A percentile compares a stretch with the other conserved stretches of the same genome.
Evolutionary conservation across 495 filamentous ascomycete species (phyloP).

Genomic region (Pseudevernia furfuracea): DNA sequence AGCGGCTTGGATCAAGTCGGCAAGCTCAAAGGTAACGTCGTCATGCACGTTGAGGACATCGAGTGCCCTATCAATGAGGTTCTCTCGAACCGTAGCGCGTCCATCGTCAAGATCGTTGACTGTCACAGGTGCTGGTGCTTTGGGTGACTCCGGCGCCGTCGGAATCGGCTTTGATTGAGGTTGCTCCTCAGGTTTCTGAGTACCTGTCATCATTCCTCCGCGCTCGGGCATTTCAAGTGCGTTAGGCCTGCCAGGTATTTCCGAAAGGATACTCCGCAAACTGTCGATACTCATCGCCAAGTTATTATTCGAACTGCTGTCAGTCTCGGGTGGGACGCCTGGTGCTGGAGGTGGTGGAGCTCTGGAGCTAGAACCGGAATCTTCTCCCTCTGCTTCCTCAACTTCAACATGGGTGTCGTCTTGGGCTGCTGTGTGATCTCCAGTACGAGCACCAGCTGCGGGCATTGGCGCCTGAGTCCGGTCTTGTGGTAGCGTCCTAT

Average conservation of each 20-base stretch:
- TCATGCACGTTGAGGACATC: slow-evolving; percentile 83
- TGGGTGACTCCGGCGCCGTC: slow-evolving; percentile 2
- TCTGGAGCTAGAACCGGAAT: slow-evolving; percentile 15
- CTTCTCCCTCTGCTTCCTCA: slow-evolving; percentile 27
- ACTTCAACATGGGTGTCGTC: slow-evolving; percentile 27
- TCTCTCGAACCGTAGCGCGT: slow-evolving; percentile 60
- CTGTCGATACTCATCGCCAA: slow-evolving; percentile 40
- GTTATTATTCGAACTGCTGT: slow-evolving; percentile 24
- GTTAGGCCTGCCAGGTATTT: slow-evolving; percentile 38
- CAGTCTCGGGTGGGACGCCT: slow-evolving; percentile 23
- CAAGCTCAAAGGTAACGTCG: slow-evolving; percentile 83
- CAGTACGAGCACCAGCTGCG: neutral
- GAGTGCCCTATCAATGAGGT: slow-evolving; percentile 80
- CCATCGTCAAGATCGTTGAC: slow-evolving; percentile 78
- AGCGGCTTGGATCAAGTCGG: slow-evolving; percentile 73
- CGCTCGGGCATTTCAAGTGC: neutral
- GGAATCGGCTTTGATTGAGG: neutral
- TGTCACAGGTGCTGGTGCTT: slow-evolving; percentile 43
- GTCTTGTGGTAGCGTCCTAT: neutral
- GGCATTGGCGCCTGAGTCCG: neutral
- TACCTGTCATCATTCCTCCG: neutral
- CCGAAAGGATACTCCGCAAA: slow-evolving; percentile 17
- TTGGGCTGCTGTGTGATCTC: slow-evolving; percentile 8
- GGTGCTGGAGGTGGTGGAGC: slow-evolving; percentile 30
- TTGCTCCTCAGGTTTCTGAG: neutral